phyloP scores from a whole-genome alignment of 768 basidiomycete genomes.

The Leccinum aurantiacum region DNA sequence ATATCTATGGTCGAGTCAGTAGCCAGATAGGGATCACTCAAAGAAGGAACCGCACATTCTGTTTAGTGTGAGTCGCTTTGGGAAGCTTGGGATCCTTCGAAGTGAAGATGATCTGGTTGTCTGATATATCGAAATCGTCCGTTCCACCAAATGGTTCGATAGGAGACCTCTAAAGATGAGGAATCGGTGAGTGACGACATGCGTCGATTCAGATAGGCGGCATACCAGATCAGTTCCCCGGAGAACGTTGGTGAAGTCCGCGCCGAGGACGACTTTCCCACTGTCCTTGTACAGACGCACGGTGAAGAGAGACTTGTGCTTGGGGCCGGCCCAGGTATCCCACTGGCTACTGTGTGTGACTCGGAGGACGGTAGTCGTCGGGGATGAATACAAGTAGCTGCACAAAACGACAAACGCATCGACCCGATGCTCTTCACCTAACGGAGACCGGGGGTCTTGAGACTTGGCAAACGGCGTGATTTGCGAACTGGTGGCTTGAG shows the following conservation, averaged over 20 bases:
- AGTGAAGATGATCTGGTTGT: constrained; percentile 73
- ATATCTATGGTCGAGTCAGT: constrained; percentile 49
- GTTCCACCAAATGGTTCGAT: constrained; percentile 87
- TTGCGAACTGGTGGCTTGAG: too few species aligned
- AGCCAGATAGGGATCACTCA: neutral
- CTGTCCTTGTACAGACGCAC: constrained; percentile 53
- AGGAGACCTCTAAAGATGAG: constrained; percentile 52
- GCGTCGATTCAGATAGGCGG: neutral
- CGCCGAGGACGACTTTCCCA: constrained; percentile 51
- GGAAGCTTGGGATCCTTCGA: constrained; percentile 80
- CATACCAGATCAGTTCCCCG: constrained; percentile 71
- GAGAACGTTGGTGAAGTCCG: constrained; percentile 57
- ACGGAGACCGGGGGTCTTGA: too few species aligned
- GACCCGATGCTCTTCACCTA: too few species aligned
- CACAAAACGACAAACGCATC: too few species aligned
- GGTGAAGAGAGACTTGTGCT: constrained; percentile 70
- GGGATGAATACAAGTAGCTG: too few species aligned
- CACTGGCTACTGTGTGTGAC: constrained; percentile 46
- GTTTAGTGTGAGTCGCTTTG: constrained; percentile 84
- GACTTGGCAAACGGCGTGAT: too few species aligned
- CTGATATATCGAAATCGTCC: constrained; percentile 77
- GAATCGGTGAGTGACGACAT: neutral
- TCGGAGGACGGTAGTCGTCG: too few species aligned
- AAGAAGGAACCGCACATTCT: constrained; percentile 53
- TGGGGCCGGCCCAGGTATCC: constrained; percentile 75